Conservation (phyloP, 371 early-diverging fungal species). For the Zychaea mexicana region DNA sequence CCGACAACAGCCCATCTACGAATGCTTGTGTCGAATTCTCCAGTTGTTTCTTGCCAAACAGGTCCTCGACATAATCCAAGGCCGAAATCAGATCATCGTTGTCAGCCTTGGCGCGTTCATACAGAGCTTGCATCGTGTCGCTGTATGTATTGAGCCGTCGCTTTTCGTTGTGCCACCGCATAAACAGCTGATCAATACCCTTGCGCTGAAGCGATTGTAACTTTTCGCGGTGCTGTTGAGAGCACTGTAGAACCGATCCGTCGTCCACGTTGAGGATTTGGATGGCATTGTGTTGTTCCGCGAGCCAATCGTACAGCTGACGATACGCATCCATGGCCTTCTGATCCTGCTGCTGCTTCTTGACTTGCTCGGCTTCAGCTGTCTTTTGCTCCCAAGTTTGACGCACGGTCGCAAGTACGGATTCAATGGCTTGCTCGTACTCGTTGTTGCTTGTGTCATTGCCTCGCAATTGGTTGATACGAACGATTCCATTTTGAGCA, state of each 20-base stretch:
- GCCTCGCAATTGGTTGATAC: background rate
- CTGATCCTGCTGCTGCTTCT: background rate
- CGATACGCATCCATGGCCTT: background rate
- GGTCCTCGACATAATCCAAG: background rate
- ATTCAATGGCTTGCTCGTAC: background rate
- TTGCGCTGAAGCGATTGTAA: background rate
- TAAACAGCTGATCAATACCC: background rate
- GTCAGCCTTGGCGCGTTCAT: background rate
- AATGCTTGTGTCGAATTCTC: background rate
- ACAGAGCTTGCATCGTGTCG: background rate
- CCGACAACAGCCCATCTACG: background rate
- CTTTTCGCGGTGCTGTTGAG: background rate
- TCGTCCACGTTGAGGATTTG: background rate
- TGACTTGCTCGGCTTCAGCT: background rate
- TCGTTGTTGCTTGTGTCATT: too few relatives aligned
- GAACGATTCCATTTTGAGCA: background rate
- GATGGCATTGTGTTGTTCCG: background rate
- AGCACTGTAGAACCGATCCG: background rate
- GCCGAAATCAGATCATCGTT: background rate
- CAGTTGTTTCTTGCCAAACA: background rate
- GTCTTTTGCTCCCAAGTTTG: background rate
- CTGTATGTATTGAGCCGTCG: background rate
- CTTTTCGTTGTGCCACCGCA: background rate
- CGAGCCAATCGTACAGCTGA: background rate
- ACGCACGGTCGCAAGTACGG: background rate